A percentile compares a stretch with the other conserved stretches of the same genome.
These are phyloP conservation scores for Diutina catenulata DNA, from an alignment of 1,139 yeast genomes.

Conservation along the genomic window DNA sequence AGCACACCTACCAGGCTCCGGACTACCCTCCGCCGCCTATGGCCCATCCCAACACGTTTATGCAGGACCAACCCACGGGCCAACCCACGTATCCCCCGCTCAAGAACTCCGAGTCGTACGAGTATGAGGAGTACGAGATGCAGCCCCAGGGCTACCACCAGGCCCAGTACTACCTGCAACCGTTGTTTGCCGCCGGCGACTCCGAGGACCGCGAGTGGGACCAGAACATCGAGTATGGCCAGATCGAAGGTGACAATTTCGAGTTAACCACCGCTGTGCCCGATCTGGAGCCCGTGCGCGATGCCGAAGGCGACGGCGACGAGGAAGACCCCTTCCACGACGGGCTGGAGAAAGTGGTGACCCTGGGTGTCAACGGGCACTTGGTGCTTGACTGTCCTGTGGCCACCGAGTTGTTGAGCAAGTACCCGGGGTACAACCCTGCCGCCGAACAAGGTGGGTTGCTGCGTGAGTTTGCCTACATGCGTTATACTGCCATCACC, in stretches of 20 bases:
- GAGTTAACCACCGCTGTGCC: slow-evolving; percentile 4
- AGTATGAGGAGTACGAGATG: slow-evolving; percentile 4
- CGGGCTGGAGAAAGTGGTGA: slow-evolving; percentile 5
- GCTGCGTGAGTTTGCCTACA: slow-evolving; percentile 34
- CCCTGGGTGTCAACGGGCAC: slow-evolving; percentile 22
- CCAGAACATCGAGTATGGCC: slow-evolving; percentile 1
- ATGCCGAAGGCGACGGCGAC: not conserved
- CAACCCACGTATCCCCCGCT: not conserved
- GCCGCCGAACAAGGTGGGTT: slow-evolving; percentile 28
- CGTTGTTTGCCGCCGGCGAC: not conserved
- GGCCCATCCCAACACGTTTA: not conserved
- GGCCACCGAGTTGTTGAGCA: slow-evolving; percentile 32
- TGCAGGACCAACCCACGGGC: not conserved
- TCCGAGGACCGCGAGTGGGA: slow-evolving; percentile 3
- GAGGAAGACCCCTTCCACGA: slow-evolving; percentile 1
- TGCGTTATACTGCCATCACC: slow-evolving; percentile 40
- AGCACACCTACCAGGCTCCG: not conserved
- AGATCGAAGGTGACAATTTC: slow-evolving; percentile 3
- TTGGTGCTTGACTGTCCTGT: slow-evolving; percentile 41
- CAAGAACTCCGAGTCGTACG: not conserved
- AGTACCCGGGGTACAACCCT: slow-evolving; percentile 29
- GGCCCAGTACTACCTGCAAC: slow-evolving; percentile 2
- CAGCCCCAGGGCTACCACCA: not conserved
- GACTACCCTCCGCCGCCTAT: not conserved
- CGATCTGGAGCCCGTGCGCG: not conserved